Evolutionary conservation across 148 eudicot species (phyloP), one percentile per base, ranked within the genome.

Genomic region (Nepenthes mirabilis): DNA sequence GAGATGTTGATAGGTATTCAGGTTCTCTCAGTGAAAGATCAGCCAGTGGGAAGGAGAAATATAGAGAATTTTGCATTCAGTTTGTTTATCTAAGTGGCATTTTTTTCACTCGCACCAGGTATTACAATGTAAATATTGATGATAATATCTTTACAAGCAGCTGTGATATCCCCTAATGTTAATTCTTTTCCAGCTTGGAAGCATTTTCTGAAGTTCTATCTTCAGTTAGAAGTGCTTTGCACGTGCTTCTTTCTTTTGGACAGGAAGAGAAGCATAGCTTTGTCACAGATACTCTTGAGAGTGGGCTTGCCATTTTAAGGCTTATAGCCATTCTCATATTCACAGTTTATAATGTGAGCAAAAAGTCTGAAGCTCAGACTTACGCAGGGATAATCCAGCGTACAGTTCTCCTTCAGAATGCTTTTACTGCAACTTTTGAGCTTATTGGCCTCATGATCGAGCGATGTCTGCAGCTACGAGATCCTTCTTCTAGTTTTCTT

Each of bases 371-470:
- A 66, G 83, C 75, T 57, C 83, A 74, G 52, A 68, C 71, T 37
- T 79, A 79, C 66, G 81, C 86, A 0, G 83, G 79, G 68, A 78
- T 76, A 58, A 70, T 79, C 61, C 86, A 82, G 74, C 79, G 68
- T 14, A 79, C 67, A 54, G 67, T 73, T 65, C 71, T 76, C 43
- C 67, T 74, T 64, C 83, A 82, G 74, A 79, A 79, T 71, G 79
- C 79, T 63, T 64, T 60, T 61, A 37, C 77, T 55, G 65, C 77
- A 54, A 63, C 78, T 57, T 82, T 76, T 74, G 77, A 79, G 72
- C 61, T 82, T 51, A 66, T 82, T 74, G 69, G 77, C 66, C 66
- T 71, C 66, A 63, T 82, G 52, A 52, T 79, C 47, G 79, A 66
- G 67, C 71, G 80, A 74, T 76, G 79, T 40, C 64, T 56, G 13